These are phyloP conservation scores for Coniochaeta sp. DNA, from an alignment of 2,329 filamentous ascomycete species.

Conservation along the genomic window DNA sequence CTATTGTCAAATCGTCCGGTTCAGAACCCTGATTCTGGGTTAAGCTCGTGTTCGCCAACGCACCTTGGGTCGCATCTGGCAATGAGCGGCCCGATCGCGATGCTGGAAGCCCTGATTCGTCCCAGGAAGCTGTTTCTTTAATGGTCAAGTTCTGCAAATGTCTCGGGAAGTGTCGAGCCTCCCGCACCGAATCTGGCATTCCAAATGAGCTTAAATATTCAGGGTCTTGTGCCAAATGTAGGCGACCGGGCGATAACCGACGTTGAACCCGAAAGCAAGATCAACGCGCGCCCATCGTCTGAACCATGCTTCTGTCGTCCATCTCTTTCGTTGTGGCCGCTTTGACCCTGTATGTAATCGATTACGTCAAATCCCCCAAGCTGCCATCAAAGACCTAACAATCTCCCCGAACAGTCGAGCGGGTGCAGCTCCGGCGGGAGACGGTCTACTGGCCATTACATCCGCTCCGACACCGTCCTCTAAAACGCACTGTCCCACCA, in stretches of 20 bases:
- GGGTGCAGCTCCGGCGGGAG: not conserved
- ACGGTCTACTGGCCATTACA: not conserved
- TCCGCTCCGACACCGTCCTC: not conserved
- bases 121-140: not conserved
- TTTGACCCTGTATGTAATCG: not conserved
- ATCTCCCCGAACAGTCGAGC: not conserved
- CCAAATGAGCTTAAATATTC: not conserved
- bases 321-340: not conserved
- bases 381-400: not conserved
- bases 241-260: not conserved
- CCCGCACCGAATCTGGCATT: not conserved
- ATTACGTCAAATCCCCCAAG: not conserved
- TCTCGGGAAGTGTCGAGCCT: not conserved
- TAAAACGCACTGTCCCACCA: constrained; percentile 4
- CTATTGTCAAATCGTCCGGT: not conserved
- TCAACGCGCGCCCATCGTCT: not conserved
- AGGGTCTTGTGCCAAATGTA: not conserved
- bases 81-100: not conserved
- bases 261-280: not conserved
- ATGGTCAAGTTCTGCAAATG: not conserved
- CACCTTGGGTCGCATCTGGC: not conserved
- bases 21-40: not conserved
- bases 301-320: not conserved
- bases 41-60: not conserved
- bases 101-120: not conserved